Conservation (phyloP, 2,329 filamentous ascomycete genomes). For the Colletotrichum tropicicola region DNA sequence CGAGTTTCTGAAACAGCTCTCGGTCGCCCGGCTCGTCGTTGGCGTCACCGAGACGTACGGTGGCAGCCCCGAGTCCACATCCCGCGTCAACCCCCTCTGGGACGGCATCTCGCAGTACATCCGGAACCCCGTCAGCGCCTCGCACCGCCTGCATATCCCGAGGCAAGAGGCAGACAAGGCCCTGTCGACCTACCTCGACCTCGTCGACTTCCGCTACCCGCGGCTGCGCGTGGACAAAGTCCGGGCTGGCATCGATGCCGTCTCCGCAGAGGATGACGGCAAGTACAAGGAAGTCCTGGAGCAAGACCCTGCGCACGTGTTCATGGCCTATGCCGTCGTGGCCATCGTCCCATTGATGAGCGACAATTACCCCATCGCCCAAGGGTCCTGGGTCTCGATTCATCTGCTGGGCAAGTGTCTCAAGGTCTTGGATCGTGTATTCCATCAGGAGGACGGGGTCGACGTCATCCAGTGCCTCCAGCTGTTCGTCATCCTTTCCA, state of each 20-base stretch:
- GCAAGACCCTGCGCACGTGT: constrained; percentile 20
- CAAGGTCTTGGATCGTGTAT: constrained; percentile 23
- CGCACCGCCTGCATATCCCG: constrained; percentile 16
- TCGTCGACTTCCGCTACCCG: constrained; percentile 29
- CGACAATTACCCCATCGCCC: constrained; percentile 25
- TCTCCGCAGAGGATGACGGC: constrained; percentile 1
- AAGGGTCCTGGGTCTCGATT: constrained; percentile 25
- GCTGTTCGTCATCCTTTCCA: constrained; percentile 23
- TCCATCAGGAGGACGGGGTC: constrained; percentile 27
- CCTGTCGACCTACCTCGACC: constrained; percentile 22
- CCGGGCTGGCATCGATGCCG: constrained; percentile 19
- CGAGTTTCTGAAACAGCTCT: constrained; percentile 30
- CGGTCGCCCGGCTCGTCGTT: constrained; percentile 21
- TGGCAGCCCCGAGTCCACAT: constrained; percentile 25
- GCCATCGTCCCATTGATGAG: constrained; percentile 27
- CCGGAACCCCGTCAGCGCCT: constrained; percentile 2
- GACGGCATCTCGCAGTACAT: constrained; percentile 29
- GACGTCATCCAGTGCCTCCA: constrained; percentile 30
- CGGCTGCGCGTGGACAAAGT: constrained; percentile 23
- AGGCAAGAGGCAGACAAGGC: constrained; percentile 5
- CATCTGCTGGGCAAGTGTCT: constrained; percentile 27
- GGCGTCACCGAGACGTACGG: constrained; percentile 30
- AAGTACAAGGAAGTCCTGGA: constrained; percentile 3
- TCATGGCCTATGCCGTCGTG: constrained; percentile 29
- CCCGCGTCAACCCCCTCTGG: constrained; percentile 18